A percentile compares a stretch with the other conserved stretches of the same genome.
Evolutionary conservation across 495 filamentous ascomycete genomes (phyloP).

Genomic region (Neurospora intermedia): DNA sequence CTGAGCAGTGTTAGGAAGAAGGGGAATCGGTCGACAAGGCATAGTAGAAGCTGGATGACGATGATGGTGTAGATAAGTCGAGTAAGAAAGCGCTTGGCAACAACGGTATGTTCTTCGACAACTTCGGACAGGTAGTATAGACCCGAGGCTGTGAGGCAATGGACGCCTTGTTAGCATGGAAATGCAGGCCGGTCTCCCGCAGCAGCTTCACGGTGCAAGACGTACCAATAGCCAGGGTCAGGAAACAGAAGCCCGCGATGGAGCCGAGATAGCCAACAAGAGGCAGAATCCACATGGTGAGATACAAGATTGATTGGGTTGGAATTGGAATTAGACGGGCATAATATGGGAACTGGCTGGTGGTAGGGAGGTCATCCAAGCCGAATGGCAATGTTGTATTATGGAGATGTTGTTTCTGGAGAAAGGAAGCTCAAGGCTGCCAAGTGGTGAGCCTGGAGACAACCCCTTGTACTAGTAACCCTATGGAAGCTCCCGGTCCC

Average conservation of each 20-base stretch:
- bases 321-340: neutral
- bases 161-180: neutral
- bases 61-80: slow-evolving; percentile 81
- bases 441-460: neutral
- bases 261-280: slow-evolving; percentile 82
- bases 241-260: slow-evolving; percentile 79
- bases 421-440: neutral
- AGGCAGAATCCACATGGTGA: slow-evolving; percentile 81
- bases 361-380: neutral
- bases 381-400: neutral
- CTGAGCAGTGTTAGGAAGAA: slow-evolving; percentile 60
- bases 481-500: neutral
- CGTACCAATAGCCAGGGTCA: slow-evolving; percentile 86
- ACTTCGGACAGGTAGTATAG: slow-evolving; percentile 97
- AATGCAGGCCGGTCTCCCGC: neutral
- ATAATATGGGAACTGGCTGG: neutral
- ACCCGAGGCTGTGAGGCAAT: slow-evolving; percentile 58
- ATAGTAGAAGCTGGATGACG: slow-evolving; percentile 59
- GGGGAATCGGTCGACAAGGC: slow-evolving; percentile 77
- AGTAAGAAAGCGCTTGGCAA: slow-evolving; percentile 74
- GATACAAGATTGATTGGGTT: neutral
- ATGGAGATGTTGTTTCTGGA: neutral
- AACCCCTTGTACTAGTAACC: neutral
- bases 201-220: neutral
- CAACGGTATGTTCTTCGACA: slow-evolving; percentile 93